Conservation (phyloP, 345 rosid genomes). For the Boechera retrofracta region DNA sequence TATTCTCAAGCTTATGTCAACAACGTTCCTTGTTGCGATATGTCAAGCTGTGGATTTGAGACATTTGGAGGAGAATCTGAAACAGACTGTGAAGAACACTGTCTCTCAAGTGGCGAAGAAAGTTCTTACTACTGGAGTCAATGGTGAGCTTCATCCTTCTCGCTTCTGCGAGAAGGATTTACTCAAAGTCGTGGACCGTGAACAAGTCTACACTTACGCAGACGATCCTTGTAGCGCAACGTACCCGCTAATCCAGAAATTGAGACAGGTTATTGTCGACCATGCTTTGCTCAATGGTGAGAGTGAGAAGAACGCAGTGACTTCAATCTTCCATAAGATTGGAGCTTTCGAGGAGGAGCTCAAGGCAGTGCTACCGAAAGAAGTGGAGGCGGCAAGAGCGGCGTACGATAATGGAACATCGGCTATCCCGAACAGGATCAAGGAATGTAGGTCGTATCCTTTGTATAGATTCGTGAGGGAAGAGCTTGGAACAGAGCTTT, state of each 20-base stretch:
- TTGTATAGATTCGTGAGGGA: constrained; percentile 69
- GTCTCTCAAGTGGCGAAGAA: constrained; percentile 63
- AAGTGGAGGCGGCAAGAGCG: constrained; percentile 59
- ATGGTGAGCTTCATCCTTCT: constrained; percentile 73
- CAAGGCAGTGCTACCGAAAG: constrained; percentile 56
- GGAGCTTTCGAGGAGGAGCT: constrained; percentile 67
- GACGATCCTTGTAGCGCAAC: constrained; percentile 73
- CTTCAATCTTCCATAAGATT: constrained; percentile 72
- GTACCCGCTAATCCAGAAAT: constrained; percentile 67
- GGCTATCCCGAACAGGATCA: constrained; percentile 60
- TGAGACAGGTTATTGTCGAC: constrained; percentile 69
- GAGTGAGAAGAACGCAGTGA: constrained; percentile 53
- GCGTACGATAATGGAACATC: constrained; percentile 61
- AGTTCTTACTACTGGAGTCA: constrained; percentile 53
- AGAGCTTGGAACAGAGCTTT: constrained; percentile 56
- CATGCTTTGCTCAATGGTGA: constrained; percentile 65
- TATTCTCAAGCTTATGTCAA: constrained; percentile 73
- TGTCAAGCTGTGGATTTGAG: constrained; percentile 78
- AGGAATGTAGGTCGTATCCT: constrained; percentile 79
- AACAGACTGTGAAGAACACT: constrained; percentile 57
- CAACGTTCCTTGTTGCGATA: constrained; percentile 66
- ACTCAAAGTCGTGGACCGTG: constrained; percentile 61
- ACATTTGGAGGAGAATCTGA: constrained; percentile 77
- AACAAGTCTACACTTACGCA: constrained; percentile 57
- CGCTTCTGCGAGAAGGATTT: constrained; percentile 71